Base-by-base conservation (phyloP, 2,329 filamentous ascomycete species). In the Fusarium annulatum region DNA sequence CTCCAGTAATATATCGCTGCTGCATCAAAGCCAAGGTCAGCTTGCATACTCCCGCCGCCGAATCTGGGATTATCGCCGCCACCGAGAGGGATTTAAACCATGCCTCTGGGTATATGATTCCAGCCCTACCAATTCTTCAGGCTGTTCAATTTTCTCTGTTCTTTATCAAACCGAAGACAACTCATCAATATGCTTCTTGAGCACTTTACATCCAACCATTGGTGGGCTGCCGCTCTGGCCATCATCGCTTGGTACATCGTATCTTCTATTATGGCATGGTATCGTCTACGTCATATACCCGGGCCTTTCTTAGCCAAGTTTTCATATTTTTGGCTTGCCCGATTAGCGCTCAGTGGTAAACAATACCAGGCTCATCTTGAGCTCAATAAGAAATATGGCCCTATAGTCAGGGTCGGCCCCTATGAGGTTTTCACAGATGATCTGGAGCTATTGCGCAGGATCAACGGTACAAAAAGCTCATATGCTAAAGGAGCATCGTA, bases 101-200 rank as follows among this genome's bases (percentile, higher is more conserved):
- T 14, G 21, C 4, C 48, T 23, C 21, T 18, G 4, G 21, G 11
- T 19, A 51, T 8, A 51, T 51, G 15, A 14, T 15, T 15, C 21
- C 16, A 23, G 16, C 3, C 11, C 8, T 9, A 14, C 16, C 2
- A 19, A 9, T 18, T 14, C 10, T 23, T 4, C 8, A 23, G 2
- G 2, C 10, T 34, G 2, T 1, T 34, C 16, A 7, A 1, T 23
- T 16, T 34, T 11, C 14, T 10, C 15, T 14, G 5, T 10, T 23
- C 11, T 2, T 9, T 4, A 14, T 7, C 15, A 9, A 7, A 4
- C 48, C 15, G 0, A 9, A 12, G 1, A 5, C 28, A 33, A 18
- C 28, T 15, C 9, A 18, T 18, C 0, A 49, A 33, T 5, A 51
- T 51, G 48, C 7, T 51, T 12, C 28, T 51, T 18, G 48, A 33